These are phyloP conservation scores for Meira miltonrushii DNA, from an alignment of 1,284 basidiomycete species.

Conservation along the genomic window DNA sequence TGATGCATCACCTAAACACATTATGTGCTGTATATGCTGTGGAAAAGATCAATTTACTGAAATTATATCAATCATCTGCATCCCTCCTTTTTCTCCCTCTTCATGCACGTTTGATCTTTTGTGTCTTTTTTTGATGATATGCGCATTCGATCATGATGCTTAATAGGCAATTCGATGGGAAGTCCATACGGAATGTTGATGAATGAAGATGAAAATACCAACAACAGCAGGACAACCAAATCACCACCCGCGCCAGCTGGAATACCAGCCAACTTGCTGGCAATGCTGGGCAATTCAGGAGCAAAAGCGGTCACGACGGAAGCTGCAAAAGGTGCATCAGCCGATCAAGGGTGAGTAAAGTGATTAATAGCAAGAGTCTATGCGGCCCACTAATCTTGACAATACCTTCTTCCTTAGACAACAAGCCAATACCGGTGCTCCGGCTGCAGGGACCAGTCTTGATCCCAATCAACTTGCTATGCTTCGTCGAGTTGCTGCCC, in stretches of 20 bases:
- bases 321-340: neutral
- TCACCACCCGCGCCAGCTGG: neutral
- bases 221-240: neutral
- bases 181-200: slow-evolving; percentile 5
- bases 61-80: slow-evolving; percentile 6
- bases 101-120: neutral
- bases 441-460: neutral
- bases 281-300: slow-evolving; percentile 15
- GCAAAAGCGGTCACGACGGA: neutral
- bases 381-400: neutral
- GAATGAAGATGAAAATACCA: neutral
- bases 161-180: neutral
- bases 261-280: slow-evolving; percentile 21
- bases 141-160: neutral
- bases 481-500: slow-evolving; percentile 10
- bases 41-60: slow-evolving; percentile 3
- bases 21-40: neutral
- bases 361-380: neutral
- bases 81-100: neutral
- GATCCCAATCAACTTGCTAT: slow-evolving; percentile 11
- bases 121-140: neutral
- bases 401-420: neutral
- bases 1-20: too few relatives aligned
- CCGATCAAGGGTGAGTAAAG: slow-evolving; percentile 1
- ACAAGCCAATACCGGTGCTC: neutral